Base-by-base conservation (phyloP, 2,329 filamentous ascomycete species). In the Xylaria sp. region DNA sequence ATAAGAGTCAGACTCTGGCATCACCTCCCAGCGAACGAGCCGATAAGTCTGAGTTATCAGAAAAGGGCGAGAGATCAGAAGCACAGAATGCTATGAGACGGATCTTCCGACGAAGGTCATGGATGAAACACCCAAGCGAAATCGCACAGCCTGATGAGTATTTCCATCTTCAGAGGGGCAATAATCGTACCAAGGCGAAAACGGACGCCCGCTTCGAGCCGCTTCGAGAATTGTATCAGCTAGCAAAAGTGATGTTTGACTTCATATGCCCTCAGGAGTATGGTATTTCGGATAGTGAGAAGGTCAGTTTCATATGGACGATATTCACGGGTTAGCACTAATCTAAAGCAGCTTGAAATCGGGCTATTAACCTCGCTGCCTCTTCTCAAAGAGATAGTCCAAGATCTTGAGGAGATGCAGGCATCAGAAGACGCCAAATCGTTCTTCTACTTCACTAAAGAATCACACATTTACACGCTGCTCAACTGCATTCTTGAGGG, bases 261-360 rank as follows among this genome's bases (percentile, higher is more conserved):
- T 99, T 98, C 79, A 97, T 99, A 76, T 97, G 96, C 64, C 96
- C 96, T 0, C 96, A 99, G 77, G 96, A 99, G 81, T 99, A 99
- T 78, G 96, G 96, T 63, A 99, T 99, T 74, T 94, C 92, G 3
- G 92, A 98, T 77, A 91, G 90, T 68, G 96, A 99, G 82, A 99
- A 99, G 78, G 81, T 82, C 70, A 74, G 78, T 67, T 20, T 44
- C 39, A 39, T 25, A n/a, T 23, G 5, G 20, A 5, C 0, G 20
- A 8, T 59, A 13, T 55, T 58, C 51, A 13, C 52, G 6, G 34
- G 44, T 48, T 60, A 63, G 62, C 70, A 72, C 74, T 76, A 66
- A 67, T 55, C 9, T 63, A 59, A 55, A 13, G 34, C 67, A 83
- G 84, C 88, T 99, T n/a, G 96, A 99, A 79, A 99, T 99, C 80